Evolutionary conservation across 495 filamentous ascomycete species (phyloP), one percentile per base, ranked within the genome.

Genomic region (Penicillium nucicola): DNA sequence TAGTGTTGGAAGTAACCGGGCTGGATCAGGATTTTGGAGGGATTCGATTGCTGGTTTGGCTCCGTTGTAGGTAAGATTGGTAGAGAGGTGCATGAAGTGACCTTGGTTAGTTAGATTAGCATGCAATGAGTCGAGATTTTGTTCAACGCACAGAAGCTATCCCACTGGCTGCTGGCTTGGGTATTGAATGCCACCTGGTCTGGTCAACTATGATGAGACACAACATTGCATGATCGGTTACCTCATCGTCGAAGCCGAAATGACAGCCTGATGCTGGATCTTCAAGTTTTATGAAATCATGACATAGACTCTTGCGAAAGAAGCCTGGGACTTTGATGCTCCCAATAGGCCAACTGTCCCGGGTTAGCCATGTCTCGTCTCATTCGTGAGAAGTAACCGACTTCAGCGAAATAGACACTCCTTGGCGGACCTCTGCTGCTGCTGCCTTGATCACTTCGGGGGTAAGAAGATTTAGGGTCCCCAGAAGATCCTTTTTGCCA

Each of bases 381-480:
- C 25, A 18, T 7, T 5, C n/a, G 1, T 36, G 25, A 34, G 20
- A 15, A n/a, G 25, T 9, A 11, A 34, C 69, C 49, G 50, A 82
- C 80, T 87, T 86, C 37, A 87, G 69, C 0, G 82, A 81, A 36
- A 85, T 66, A 4, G 76, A 74, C 9, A 84, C 59, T 17, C 83
- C 83, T 48, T 77, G 69, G 33, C 66, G 66, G 18, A 78, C 72
- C 46, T 86, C 81, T 1, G 61, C 64, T 5, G 67, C 67, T 1
- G 83, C 80, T 13, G 62, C 70, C 33, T 74, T 71, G 6, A 83
- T 70, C 10, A 83, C 69, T 1, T 77, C 63, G 0, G 77, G 78
- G 1, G 79, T 84, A 13, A 86, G 61, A 9, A 84, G 63, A 59
- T 85, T 85, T 30, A 84, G 55, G 2, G 77, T 82, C 22, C 84